Evolutionary conservation across 2,329 filamentous ascomycete genomes (phyloP), one percentile per base, ranked within the genome.

Genomic region (Cladosporium sp.): DNA sequence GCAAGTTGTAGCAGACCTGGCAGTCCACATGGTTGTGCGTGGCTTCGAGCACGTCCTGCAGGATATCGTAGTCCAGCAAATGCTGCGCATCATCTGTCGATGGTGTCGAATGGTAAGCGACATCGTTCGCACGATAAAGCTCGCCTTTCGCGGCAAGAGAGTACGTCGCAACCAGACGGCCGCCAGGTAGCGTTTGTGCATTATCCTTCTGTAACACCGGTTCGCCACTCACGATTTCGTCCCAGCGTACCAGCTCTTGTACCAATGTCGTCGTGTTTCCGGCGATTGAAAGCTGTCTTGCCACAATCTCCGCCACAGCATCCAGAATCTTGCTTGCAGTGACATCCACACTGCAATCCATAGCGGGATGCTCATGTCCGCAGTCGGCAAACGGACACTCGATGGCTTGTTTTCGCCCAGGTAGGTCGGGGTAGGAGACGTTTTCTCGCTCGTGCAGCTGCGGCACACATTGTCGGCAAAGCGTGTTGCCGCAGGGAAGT

Each of bases 1-100:
- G 86, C 18, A 95, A 70, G 38, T 83, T 81, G 67, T 92, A 95
- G 70, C 91, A 95, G 54, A 95, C 83, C 62, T 93, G 88, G 60
- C 91, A 96, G 63, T 95, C 89, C 63, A 95, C 74, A 65, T 95
- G 89, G 13, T 76, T 74, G 55, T 84, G 80, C 3, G 82, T 76
- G 1, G 76, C 73, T 22, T 85, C 79, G 60, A 82, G 82, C 11
- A 93, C 65, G 33, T 74, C 75, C 22, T 77, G 71, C 28, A 90
- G 69, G 8, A 84, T 63, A 8, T 63, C 67, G 4, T 64, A 58
- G 55, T 86, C 82, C 16, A 77, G 55, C 11, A 66, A 56, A 35
- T 69, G 62, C 46, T 70, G 66, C 1, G 65, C 55, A 49, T 75
- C 72, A 4, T 68, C 66, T 4, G 44, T 33, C 28, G 42, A 16